Base-by-base conservation (phyloP, 192 early-diverging fungal genomes). In the Funneliformis geosporum region DNA sequence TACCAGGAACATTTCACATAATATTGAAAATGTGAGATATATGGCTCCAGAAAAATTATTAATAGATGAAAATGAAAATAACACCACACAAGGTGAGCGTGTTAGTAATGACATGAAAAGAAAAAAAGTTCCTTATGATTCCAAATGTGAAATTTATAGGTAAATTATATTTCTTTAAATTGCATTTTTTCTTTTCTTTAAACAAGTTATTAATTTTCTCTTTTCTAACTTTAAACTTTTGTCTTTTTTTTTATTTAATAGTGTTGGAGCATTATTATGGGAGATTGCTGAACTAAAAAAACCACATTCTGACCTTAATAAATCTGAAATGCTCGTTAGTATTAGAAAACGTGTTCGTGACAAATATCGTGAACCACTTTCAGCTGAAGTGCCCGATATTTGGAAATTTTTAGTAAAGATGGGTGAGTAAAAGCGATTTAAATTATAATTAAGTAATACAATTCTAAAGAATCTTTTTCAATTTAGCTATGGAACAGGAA, bases 141-240 rank as follows among this genome's bases (percentile, higher is more conserved):
- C 38, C 40, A 39, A 40, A 60, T 75, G 55, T 38, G 64, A 78
- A 78, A 67, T 67, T 28, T 65, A 78, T 12, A 67, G 76, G 76
- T 78, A 77, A 62, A 62, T 62, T 0, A 33, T 33, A 33, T 33
- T 33, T 33, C 33, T 33, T 33, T n/a, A n/a, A n/a, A n/a, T n/a
- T n/a, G n/a, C n/a, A n/a, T n/a, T n/a, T n/a, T n/a, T n/a, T n/a
- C n/a, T n/a, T n/a, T n/a, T n/a, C n/a, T n/a, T n/a, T n/a, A n/a
- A n/a, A n/a, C n/a, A n/a, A n/a, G n/a, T n/a, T n/a, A n/a, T n/a
- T n/a, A n/a, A n/a, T n/a, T n/a, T n/a, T n/a, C 33, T 33, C 33
- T 33, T 33, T n/a, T n/a, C n/a, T n/a, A n/a, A 33, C 33, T 33
- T 33, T 33, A 2, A 33, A 33, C 2, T 33, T 33, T 33, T 33